These are phyloP conservation scores for Cladosporium oxysporum DNA, from an alignment of 2,329 filamentous ascomycete species.

Conservation along the genomic window DNA sequence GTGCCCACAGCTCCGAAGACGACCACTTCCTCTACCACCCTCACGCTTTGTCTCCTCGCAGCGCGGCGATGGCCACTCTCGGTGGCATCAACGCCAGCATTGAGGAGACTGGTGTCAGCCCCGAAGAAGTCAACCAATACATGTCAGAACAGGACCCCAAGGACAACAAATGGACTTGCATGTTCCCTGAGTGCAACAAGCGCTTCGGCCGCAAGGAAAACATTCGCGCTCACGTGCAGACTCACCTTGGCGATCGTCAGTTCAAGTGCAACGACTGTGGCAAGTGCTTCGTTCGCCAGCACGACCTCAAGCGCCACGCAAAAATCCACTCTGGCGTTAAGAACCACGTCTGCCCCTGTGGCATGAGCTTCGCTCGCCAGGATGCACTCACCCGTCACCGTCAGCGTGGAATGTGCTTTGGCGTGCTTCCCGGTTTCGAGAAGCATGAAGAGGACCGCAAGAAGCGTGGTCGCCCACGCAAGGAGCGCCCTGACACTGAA, in stretches of 20 bases:
- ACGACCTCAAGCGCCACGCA: slow-evolving; percentile 94
- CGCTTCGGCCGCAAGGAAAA: slow-evolving; percentile 97
- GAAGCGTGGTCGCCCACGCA: slow-evolving; percentile 67
- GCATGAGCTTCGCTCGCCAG: slow-evolving; percentile 91
- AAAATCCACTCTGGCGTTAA: slow-evolving; percentile 98
- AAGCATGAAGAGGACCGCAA: slow-evolving; percentile 61
- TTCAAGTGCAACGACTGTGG: slow-evolving; percentile 91
- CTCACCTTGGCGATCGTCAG: slow-evolving; percentile 92
- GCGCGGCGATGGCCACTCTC: slow-evolving; percentile 50
- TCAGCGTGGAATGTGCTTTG: slow-evolving; percentile 94
- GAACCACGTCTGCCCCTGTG: slow-evolving; percentile 91
- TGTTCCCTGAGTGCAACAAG: slow-evolving; percentile 74
- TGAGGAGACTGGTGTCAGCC: slow-evolving; percentile 78
- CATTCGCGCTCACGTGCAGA: slow-evolving; percentile 97
- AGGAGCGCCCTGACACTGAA: slow-evolving; percentile 61
- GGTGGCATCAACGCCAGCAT: slow-evolving; percentile 61
- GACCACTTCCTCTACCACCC: slow-evolving; percentile 20
- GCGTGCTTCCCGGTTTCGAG: slow-evolving; percentile 76
- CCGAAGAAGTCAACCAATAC: slow-evolving; percentile 66
- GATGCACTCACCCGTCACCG: slow-evolving; percentile 93
- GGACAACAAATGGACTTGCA: slow-evolving; percentile 50
- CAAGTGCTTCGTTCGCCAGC: slow-evolving; percentile 95
- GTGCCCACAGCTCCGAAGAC: slow-evolving; percentile 22
- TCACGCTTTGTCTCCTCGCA: slow-evolving; percentile 35
- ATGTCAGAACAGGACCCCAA: slow-evolving; percentile 49